A percentile compares a stretch with the other conserved stretches of the same genome.
These are phyloP conservation scores for Fomitopsis pulvina DNA, from an alignment of 768 basidiomycete genomes.

Conservation along the genomic window DNA sequence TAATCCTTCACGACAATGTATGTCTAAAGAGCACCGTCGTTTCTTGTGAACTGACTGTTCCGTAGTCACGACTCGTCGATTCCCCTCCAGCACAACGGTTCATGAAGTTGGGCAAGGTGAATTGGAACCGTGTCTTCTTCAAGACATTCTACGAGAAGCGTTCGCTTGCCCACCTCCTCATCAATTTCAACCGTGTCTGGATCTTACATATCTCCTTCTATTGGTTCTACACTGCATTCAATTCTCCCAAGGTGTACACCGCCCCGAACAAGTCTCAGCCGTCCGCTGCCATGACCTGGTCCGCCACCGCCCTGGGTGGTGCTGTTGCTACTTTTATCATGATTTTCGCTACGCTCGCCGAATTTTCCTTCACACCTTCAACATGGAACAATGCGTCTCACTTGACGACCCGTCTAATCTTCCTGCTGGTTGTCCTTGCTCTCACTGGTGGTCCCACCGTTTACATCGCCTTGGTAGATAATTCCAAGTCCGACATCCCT, in stretches of 20 bases:
- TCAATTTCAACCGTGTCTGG: constrained; percentile 99
- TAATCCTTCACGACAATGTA: constrained; percentile 84
- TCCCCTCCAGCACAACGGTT: constrained; percentile 89
- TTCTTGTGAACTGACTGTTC: neutral
- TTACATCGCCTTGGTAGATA: constrained; percentile 84
- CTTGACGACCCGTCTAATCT: constrained; percentile 87
- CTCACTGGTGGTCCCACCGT: constrained; percentile 91
- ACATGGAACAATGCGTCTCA: constrained; percentile 99
- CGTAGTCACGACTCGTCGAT: constrained; percentile 85
- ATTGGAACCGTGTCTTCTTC: constrained; percentile 95
- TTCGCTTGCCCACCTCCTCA: constrained; percentile 85
- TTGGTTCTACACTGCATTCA: constrained; percentile 98
- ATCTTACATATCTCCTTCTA: constrained; percentile 89
- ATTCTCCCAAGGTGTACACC: constrained; percentile 88
- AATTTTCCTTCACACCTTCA: constrained; percentile 95
- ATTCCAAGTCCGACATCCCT: constrained; percentile 57
- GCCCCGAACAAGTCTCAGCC: constrained; percentile 59
- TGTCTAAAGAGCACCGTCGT: constrained; percentile 19
- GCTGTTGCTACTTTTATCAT: constrained; percentile 91
- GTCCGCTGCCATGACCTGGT: constrained; percentile 89
- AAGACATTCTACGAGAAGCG: constrained; percentile 99
- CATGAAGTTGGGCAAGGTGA: constrained; percentile 84
- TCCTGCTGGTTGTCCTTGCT: constrained; percentile 87
- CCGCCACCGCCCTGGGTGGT: constrained; percentile 92
- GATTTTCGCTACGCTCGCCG: constrained; percentile 88